Conservation (phyloP, 805 yeast species). For the Jamesozyma gamospora region DNA sequence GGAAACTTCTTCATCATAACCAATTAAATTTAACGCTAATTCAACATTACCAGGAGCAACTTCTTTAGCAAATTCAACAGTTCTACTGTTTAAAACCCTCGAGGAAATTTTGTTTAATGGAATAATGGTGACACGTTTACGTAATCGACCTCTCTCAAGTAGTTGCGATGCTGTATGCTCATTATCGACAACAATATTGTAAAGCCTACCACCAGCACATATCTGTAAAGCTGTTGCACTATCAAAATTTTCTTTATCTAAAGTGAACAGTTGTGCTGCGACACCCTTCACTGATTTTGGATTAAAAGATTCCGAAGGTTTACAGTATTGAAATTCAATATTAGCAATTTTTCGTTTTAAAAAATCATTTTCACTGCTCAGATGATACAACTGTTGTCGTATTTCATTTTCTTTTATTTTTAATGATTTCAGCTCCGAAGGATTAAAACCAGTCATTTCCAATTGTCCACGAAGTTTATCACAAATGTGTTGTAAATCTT, state of each 20-base stretch:
- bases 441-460: conserved; percentile 47
- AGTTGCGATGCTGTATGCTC: conserved; percentile 77
- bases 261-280: conserved; percentile 71
- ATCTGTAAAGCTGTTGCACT: conserved; percentile 81
- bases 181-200: conserved; percentile 82
- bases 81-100: conserved; percentile 40
- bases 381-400: conserved; percentile 34
- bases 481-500: conserved; percentile 30
- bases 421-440: conserved; percentile 35
- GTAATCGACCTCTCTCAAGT: conserved; percentile 66
- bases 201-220: conserved; percentile 87
- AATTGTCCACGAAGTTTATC: conserved; percentile 35
- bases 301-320: conserved; percentile 54
- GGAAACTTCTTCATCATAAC: conserved; percentile 56
- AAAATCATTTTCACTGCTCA: conserved; percentile 41
- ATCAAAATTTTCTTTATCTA: conserved; percentile 45
- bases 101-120: conserved; percentile 82
- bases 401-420: conserved; percentile 37
- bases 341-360: conserved; percentile 58
- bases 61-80: conserved; percentile 57
- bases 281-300: conserved; percentile 67
- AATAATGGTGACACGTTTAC: conserved; percentile 78
- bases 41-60: conserved; percentile 79
- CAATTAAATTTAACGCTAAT: conserved; percentile 73
- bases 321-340: conserved; percentile 63